Evolutionary conservation across 225 moss, liverwort and hornwort genomes (phyloP), one percentile per base, ranked within the genome.

Genomic region (Marchantia paleacea): DNA sequence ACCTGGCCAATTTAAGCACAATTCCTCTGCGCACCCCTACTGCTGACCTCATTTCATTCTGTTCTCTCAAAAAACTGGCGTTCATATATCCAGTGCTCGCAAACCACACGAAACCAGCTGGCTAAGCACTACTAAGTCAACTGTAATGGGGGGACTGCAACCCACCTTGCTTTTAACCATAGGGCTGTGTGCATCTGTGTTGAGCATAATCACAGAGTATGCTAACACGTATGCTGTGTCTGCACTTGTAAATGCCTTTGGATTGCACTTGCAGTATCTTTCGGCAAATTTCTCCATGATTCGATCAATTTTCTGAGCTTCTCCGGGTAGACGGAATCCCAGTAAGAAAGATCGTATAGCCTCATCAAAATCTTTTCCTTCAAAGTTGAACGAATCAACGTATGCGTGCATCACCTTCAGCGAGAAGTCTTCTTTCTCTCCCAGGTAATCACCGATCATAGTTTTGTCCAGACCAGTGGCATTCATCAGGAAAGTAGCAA

Each of bases 231-330:
- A 99, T 51, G 99, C 99, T 57, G 99, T 99, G 78, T 99, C 99
- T 71, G 99, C 99, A 87, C 99, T 95, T 76, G 95, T 92, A 80
- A 99, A 99, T 52, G 91, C 90, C 75, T 88, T 92, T 11, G 99
- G 90, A 79, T 99, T 99, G 85, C 99, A 99, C 83, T 99, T 95
- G 77, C 94, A 95, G 76, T 85, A 99, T 75, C 95, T 89, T 79
- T 96, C 96, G 73, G 99, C 99, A 78, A 99, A 99, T 80, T 99
- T 99, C 83, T 99, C 99, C 99, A 99, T 99, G 11, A 99, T 95
- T 80, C 99, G 90, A 81, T 99, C 99, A 72, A 99, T 99, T 84
- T 95, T 99, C 79, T 99, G 95, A 79, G 99, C 95, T 86, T 99
- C 99, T 14, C 99, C 99, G 75, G 99, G 99, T 66, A 99, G 88